Conservation (phyloP, 202 grass and related monocot species). For the Schoenoplectus tabernaemontani region DNA sequence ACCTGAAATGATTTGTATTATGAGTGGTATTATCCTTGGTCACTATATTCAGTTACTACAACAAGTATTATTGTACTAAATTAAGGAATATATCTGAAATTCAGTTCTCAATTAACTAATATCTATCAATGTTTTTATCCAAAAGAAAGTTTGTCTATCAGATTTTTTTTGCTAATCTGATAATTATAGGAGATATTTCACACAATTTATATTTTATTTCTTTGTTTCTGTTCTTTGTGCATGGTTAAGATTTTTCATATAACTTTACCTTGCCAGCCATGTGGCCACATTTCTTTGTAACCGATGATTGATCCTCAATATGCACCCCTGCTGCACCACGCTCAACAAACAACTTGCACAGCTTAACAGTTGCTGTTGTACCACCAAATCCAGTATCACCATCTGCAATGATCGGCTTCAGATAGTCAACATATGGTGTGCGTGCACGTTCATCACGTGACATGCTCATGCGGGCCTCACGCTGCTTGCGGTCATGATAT, state of each 20-base stretch:
- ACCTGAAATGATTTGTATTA: constrained; percentile 25
- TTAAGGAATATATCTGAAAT: too few species aligned
- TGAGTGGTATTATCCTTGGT: neutral
- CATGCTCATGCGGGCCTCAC: constrained; percentile 70
- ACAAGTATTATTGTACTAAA: too few species aligned
- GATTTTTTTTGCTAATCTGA: too few species aligned
- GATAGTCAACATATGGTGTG: constrained; percentile 47
- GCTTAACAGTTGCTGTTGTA: constrained; percentile 80
- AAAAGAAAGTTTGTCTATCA: too few species aligned
- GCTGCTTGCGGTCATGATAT: constrained; percentile 86
- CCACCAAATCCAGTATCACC: constrained; percentile 86
- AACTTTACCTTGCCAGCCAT: constrained; percentile 65
- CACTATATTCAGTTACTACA: too few species aligned
- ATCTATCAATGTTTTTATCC: too few species aligned
- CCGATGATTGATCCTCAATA: constrained; percentile 86
- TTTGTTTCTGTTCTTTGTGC: neutral
- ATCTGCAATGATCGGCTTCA: constrained; percentile 81
- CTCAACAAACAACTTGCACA: constrained; percentile 96
- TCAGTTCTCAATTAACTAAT: too few species aligned
- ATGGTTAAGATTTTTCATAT: neutral
- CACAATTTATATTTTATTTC: too few species aligned
- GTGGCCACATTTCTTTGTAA: constrained; percentile 93
- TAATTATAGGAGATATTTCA: too few species aligned
- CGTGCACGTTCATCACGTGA: constrained; percentile 29
- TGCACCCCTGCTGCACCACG: constrained; percentile 78